These are phyloP conservation scores for Pelargonium citronellum DNA, from an alignment of 441 rosid species.

Conservation along the genomic window DNA sequence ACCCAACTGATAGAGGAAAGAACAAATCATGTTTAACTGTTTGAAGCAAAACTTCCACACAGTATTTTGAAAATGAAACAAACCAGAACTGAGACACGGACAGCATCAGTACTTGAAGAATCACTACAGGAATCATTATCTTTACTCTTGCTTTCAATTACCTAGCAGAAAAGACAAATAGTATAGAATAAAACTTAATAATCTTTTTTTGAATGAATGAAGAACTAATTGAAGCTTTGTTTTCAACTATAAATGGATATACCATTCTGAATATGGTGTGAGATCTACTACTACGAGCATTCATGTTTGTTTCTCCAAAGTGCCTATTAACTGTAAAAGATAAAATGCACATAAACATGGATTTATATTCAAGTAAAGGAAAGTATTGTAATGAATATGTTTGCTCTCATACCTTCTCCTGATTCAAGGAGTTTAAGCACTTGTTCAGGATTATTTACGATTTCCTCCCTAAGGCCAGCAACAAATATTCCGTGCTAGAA, in stretches of 20 bases:
- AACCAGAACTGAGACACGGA: slow-evolving; percentile 86
- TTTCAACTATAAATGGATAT: slow-evolving; percentile 17
- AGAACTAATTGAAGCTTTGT: background rate
- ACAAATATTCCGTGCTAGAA: slow-evolving; percentile 76
- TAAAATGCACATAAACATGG: slow-evolving; percentile 10
- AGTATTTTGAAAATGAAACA: slow-evolving; percentile 25
- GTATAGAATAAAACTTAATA: background rate
- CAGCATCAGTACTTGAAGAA: slow-evolving; percentile 46
- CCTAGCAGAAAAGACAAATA: slow-evolving; percentile 40
- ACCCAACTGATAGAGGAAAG: background rate
- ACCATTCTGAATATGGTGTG: slow-evolving; percentile 98
- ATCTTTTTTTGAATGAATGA: slow-evolving; percentile 1
- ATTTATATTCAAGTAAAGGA: slow-evolving; percentile 12
- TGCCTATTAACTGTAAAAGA: slow-evolving; percentile 60
- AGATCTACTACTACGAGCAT: slow-evolving; percentile 85
- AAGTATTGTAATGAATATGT: background rate
- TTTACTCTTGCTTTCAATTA: slow-evolving; percentile 80
- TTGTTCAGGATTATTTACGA: slow-evolving; percentile 73
- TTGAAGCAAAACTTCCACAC: background rate
- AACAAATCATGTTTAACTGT: background rate
- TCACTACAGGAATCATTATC: slow-evolving; percentile 32
- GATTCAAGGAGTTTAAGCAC: slow-evolving; percentile 65
- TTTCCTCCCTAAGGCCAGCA: slow-evolving; percentile 80
- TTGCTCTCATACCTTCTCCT: slow-evolving; percentile 70
- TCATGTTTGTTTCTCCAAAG: slow-evolving; percentile 96